A percentile compares a stretch with the other conserved stretches of the same genome.
Evolutionary conservation across 2,329 filamentous ascomycete genomes (phyloP).

Genomic region (Microcyclospora tardicrescens): DNA sequence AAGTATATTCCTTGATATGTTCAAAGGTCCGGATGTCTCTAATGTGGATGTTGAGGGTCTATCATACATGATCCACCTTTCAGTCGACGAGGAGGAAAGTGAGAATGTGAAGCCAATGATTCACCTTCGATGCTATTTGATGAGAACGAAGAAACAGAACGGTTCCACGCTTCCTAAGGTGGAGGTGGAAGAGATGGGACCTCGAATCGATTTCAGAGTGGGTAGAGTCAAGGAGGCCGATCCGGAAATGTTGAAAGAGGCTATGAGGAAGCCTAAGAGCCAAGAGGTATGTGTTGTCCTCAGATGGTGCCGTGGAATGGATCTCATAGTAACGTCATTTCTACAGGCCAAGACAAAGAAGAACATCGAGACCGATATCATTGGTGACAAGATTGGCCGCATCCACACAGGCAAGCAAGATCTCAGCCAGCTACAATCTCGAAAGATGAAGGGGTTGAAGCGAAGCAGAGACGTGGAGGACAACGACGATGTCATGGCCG

Average conservation of each 20-base stretch:
- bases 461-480: slow-evolving; percentile 53
- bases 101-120: slow-evolving; percentile 34
- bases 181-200: slow-evolving; percentile 90
- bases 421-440: slow-evolving; percentile 72
- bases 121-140: slow-evolving; percentile 67
- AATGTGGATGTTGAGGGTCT: slow-evolving; percentile 91
- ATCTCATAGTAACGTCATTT: slow-evolving; percentile 13
- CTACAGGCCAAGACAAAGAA: slow-evolving; percentile 61
- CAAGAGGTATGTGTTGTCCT: slow-evolving; percentile 43
- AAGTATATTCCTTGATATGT: slow-evolving; percentile 78
- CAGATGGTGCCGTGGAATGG: not conserved
- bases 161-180: slow-evolving; percentile 70
- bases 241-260: slow-evolving; percentile 69
- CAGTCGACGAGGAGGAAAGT: slow-evolving; percentile 47
- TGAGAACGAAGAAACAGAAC: slow-evolving; percentile 73
- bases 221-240: slow-evolving; percentile 72
- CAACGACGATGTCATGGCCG: slow-evolving; percentile 28
- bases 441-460: slow-evolving; percentile 99
- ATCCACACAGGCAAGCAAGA: slow-evolving; percentile 89
- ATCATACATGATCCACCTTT: slow-evolving; percentile 77
- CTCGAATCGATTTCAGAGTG: slow-evolving; percentile 80
- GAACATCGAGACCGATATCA: slow-evolving; percentile 80
- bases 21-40: slow-evolving; percentile 65
- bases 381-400: slow-evolving; percentile 92
- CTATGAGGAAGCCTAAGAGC: slow-evolving; percentile 71